A percentile compares a stretch with the other conserved stretches of the same genome.
Evolutionary conservation across 2,329 filamentous ascomycete genomes (phyloP).

Genomic region (Penicillium janthinellum): DNA sequence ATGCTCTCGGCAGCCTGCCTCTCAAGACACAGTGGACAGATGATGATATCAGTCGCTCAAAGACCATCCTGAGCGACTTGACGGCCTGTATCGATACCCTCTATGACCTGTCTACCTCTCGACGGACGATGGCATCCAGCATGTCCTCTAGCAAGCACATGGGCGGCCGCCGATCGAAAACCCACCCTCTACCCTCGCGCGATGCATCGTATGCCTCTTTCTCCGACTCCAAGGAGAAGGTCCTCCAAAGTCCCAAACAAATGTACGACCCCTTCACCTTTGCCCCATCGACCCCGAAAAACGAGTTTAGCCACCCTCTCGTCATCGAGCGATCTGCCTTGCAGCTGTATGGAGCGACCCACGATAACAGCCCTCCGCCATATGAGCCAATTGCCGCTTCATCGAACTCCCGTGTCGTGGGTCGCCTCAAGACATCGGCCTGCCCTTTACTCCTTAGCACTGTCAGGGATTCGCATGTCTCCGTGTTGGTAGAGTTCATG

Average conservation of each 20-base stretch:
- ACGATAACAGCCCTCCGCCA: conserved; percentile 45
- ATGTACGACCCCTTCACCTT: conserved; percentile 29
- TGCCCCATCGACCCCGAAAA: conserved; percentile 28
- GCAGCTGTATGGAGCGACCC: conserved; percentile 42
- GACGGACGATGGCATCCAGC: conserved; percentile 49
- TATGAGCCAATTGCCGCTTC: conserved; percentile 47
- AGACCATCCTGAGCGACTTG: conserved; percentile 61
- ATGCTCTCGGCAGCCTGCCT: conserved; percentile 34
- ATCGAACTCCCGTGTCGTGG: conserved; percentile 45
- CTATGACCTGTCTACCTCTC: conserved; percentile 63
- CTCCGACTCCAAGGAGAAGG: conserved; percentile 38
- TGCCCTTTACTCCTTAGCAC: conserved; percentile 33
- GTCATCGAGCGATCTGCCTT: conserved; percentile 45
- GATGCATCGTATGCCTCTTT: conserved; percentile 40
- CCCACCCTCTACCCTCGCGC: conserved; percentile 28
- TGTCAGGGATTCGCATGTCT: conserved; percentile 40
- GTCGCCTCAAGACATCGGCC: conserved; percentile 44
- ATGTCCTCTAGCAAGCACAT: conserved; percentile 38
- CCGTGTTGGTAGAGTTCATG: conserved; percentile 46
- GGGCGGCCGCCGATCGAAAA: conserved; percentile 27
- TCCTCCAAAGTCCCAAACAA: conserved; percentile 25
- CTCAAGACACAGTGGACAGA: conserved; percentile 50
- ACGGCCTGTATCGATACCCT: conserved; percentile 66
- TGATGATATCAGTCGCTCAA: conserved; percentile 57
- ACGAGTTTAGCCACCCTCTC: conserved; percentile 30